Evolutionary conservation across 192 early-diverging fungal species (phyloP).

Genomic region (Lobulomyces angularis): DNA sequence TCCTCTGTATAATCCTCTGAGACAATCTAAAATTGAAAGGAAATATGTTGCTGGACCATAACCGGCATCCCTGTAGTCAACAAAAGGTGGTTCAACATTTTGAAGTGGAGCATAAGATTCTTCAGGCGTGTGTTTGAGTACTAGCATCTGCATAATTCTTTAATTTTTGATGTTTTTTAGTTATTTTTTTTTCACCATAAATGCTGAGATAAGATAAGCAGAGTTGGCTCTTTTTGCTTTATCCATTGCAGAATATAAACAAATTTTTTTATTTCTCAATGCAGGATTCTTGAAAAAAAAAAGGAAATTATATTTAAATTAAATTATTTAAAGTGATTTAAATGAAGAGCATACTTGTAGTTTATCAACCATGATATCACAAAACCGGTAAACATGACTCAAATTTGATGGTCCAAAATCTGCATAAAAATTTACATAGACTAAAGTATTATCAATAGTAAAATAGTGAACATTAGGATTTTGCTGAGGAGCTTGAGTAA

Average conservation of each 20-base stretch:
- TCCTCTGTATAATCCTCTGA: conserved; percentile 47
- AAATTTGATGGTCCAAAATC: conserved; percentile 62
- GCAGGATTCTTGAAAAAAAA: conserved; percentile 28
- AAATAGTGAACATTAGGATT: conserved; percentile 37
- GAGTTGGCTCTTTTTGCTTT: conserved; percentile 54
- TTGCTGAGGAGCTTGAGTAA: conserved; percentile 21
- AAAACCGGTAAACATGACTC: conserved; percentile 49
- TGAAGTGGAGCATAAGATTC: conserved; percentile 43
- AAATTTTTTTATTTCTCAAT: conserved; percentile 36
- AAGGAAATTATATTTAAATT: background rate
- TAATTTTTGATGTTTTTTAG: background rate
- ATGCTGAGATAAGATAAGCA: conserved; percentile 51
- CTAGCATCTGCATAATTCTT: conserved; percentile 30
- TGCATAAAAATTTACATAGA: conserved; percentile 49
- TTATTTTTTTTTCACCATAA: conserved; percentile 41
- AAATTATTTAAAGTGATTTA: background rate
- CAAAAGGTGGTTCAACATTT: conserved; percentile 31
- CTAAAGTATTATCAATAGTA: conserved; percentile 42
- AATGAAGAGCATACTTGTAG: conserved; percentile 29
- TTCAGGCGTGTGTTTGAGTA: conserved; percentile 46
- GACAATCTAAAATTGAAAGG: conserved; percentile 53
- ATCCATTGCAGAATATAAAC: conserved; percentile 39
- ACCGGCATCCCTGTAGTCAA: conserved; percentile 59
- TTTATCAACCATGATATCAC: conserved; percentile 44
- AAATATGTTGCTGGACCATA: conserved; percentile 54